Evolutionary conservation across 768 basidiomycete species (phyloP), one percentile per base, ranked within the genome.

Genomic region (Rhodotorula graminis): DNA sequence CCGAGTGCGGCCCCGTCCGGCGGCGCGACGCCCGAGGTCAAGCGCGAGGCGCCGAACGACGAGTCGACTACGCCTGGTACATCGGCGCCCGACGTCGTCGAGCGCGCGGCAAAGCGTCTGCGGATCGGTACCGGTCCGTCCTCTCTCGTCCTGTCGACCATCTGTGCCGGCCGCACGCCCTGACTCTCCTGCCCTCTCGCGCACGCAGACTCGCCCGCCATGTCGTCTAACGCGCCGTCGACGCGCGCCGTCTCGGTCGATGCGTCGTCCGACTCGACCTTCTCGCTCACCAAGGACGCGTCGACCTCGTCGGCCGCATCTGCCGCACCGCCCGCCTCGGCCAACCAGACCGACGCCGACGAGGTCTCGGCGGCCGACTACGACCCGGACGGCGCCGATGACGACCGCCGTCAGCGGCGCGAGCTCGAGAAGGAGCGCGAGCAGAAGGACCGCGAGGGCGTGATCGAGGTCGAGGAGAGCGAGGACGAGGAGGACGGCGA

Each of bases 361-460:
- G 90, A 92, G 78, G 84, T 96, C 57, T 90, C 88, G 44, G 94
- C 94, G 31, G 94, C 93, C 58, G 94, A 97, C 81, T 96, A 96
- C 81, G 90, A 97, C 80, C 88, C 89, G 47, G 87, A 85, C 76
- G 25, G 89, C 33, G 85, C 89, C 79, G 92, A 94, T 73, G 90
- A 92, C 72, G 87, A 88, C 70, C 87, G 87, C 74, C 87, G 46
- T 83, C 86, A 53, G 50, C 37, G 50, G 46, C 37, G 55, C 21
- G 55, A 57, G 46, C n/a, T 21, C 9, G 33, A 40, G 40, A 33
- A 31, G 29, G 82, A 60, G 69, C 70, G 63, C 33, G 80, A 79
- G 40, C 19, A 1, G 9, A 70, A 78, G 65, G 76, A 75, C 31
- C 77, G 77, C 27, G 74, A 73, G 19, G 84, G 84, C n/a, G 86